Evolutionary conservation across 1,284 basidiomycete species (phyloP), one percentile per base, ranked within the genome.

Genomic region (Stereum hirsutum): DNA sequence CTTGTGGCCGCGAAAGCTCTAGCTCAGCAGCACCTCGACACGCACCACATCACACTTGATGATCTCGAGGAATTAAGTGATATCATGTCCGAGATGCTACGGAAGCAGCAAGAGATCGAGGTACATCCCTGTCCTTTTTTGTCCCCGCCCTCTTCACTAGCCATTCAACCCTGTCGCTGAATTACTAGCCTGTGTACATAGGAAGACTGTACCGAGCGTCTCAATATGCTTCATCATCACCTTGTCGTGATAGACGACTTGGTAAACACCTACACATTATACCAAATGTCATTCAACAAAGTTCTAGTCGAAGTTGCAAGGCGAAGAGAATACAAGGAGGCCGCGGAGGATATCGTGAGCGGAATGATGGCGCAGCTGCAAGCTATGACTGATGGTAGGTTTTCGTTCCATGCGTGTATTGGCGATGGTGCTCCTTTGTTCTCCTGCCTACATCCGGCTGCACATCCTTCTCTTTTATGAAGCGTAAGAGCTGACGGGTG

Each of bases 41-140:
- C 66, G 31, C 70, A 81, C 20, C 56, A 60, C 19, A 58, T 52
- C 20, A 71, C 66, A 5, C 58, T 88, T n/a, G 67, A 74, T 39
- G 74, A 81, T 51, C 65, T 89, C 12, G 83, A 88, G 36, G 78
- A 82, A 51, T 68, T 89, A 4, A 84, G 79, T 2, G 76, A 81
- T 17, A 83, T 87, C 41, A 86, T 89, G 78, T 64, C 68, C 0
- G 78, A 82, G 41, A 87, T 89, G 81, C 60, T 89, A 5, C 67
- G 71, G 31, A 72, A 69, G 15, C 84, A 88, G 56, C 71, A 80
- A 45, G 58, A 61, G 11, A 71, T 84, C 8, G 80, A 88, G 69
- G 83, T 82, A 28, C 20, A 48, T 46, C 28, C 32, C 33, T 27
- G 19, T 23, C 15, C 23, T 14, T 4, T 4, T n/a, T n/a, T 10